Evolutionary conservation across 2,329 filamentous ascomycete species (phyloP).

Genomic region (Pyricularia grisea): DNA sequence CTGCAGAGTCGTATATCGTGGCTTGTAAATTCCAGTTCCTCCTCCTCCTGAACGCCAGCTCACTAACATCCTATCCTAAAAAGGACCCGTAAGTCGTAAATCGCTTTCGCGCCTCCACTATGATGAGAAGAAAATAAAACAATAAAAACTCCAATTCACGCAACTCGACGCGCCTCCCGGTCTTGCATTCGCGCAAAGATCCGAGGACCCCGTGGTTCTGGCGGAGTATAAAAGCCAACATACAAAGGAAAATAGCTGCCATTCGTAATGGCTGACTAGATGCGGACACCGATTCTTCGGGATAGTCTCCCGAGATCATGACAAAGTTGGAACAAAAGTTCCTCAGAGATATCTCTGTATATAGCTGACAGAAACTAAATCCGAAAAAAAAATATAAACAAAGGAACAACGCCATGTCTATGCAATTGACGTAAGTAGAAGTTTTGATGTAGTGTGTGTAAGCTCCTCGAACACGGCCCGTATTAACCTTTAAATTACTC

Average conservation of each 20-base stretch:
- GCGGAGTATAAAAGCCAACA: not conserved
- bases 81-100: not conserved
- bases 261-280: not conserved
- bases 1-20: not conserved
- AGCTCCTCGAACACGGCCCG: not conserved
- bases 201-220: not conserved
- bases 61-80: not conserved
- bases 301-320: not conserved
- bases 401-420: slow-evolving; percentile 6
- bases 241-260: not conserved
- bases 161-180: not conserved
- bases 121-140: not conserved
- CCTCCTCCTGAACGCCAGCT: not conserved
- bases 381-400: not conserved
- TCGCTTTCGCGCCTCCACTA: not conserved
- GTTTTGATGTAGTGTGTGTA: not conserved
- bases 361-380: not conserved
- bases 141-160: not conserved
- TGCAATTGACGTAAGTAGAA: not conserved
- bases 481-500: not conserved
- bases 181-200: not conserved
- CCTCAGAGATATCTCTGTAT: not conserved
- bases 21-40: not conserved
- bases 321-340: not conserved
- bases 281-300: not conserved